Base-by-base conservation (phyloP, 352 stramenopile species). In the Bremia lactucae region DNA sequence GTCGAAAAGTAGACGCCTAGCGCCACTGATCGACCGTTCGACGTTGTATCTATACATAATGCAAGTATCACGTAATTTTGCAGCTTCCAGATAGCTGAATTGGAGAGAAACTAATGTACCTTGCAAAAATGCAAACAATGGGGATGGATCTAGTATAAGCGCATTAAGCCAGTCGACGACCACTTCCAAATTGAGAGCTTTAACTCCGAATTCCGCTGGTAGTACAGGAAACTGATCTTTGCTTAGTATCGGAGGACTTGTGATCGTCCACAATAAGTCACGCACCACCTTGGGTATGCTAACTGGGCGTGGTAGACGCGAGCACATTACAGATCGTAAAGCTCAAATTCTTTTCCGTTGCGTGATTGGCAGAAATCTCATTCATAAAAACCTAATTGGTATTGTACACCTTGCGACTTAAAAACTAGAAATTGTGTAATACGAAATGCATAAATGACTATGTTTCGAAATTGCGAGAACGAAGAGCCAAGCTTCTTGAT, bases 1-100 rank as follows among this genome's bases (percentile, higher is more conserved):
- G 59, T 58, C 14, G 75, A 74, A 56, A 84, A 85, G 59, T 84
- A 88, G 28, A 83, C 68, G 6, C 75, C 72, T 1, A 88, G 52
- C 10, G 72, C 72, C 24, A 87, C 43, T 15, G 39, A 62, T 29
- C 46, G 59, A 28, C 49, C 49, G 20, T 57, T 62, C 28, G 56
- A 46, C 19, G 46, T 70, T 24, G 59, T 60, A 25, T 60, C 71
- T 83, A 46, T 16, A 55, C 2, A 25, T 6, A 45, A 26, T n/a
- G 10, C 2, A 22, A 9, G 35, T 22, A 36, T 39, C 42, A 13
- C 55, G 15, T 38, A 16, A 13, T 42, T 35, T 16, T 25, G 9
- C 13, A 8, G 36, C 9, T 15, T 21, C 15, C 11, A 33, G n/a
- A 3, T 38, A 39, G 42, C 1, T 8, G 25, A 16, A 24, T n/a